These are phyloP conservation scores for Petunia secreta DNA, from an alignment of 257 asterid species.

Conservation along the genomic window DNA sequence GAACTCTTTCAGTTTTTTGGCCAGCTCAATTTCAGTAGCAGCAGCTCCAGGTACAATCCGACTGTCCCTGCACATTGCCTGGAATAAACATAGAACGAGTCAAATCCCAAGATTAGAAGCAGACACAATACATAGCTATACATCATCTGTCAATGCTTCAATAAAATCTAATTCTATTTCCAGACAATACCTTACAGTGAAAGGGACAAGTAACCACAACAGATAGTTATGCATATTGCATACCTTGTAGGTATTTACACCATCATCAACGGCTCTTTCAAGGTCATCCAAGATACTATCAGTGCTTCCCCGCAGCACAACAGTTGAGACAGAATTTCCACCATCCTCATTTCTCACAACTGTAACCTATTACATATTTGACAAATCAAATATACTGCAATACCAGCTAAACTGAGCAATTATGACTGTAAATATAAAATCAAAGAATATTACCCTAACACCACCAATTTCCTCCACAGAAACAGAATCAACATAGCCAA, in stretches of 20 bases:
- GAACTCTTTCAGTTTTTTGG: constrained; percentile 87
- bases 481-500: constrained; percentile 90
- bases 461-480: constrained; percentile 99
- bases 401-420: neutral
- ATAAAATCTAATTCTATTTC: neutral
- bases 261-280: constrained; percentile 95
- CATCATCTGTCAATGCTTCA: constrained; percentile 17
- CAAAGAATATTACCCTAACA: constrained; percentile 63
- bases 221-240: constrained; percentile 11
- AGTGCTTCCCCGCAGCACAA: constrained; percentile 93
- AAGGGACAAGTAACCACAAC: neutral
- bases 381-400: constrained; percentile 15
- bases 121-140: neutral
- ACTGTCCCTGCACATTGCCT: constrained; percentile 99
- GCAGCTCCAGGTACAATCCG: constrained; percentile 96
- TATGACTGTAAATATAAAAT: neutral
- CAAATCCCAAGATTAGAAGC: constrained; percentile 22
- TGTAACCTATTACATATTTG: constrained; percentile 63
- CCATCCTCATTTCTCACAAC: constrained; percentile 94
- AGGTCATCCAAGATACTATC: constrained; percentile 96
- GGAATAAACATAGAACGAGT: constrained; percentile 28
- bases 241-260: constrained; percentile 94
- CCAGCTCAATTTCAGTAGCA: constrained; percentile 96
- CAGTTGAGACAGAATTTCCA: constrained; percentile 90
- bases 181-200: constrained; percentile 8